Evolutionary conservation across 2,329 filamentous ascomycete species (phyloP).

Genomic region (Zopfia rhizophila): DNA sequence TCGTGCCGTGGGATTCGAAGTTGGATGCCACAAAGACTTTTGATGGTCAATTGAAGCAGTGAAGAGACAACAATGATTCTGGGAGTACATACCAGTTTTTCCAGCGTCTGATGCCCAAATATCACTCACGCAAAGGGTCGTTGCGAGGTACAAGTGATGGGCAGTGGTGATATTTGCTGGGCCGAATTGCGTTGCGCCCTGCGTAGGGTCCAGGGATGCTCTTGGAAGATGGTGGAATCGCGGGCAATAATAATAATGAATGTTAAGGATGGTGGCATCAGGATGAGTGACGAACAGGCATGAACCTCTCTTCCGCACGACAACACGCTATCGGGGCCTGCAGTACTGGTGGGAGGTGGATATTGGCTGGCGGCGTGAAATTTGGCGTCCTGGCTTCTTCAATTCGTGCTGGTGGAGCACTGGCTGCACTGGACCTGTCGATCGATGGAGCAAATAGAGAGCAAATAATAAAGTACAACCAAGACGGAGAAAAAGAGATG

Average conservation of each 20-base stretch:
- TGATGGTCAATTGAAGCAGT: too few relatives aligned
- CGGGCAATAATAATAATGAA: slow-evolving; percentile 7
- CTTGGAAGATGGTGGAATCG: slow-evolving; percentile 26
- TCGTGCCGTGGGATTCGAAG: too few relatives aligned
- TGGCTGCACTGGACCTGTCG: too few relatives aligned
- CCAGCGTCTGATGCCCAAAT: too few relatives aligned
- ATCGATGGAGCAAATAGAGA: slow-evolving; percentile 38
- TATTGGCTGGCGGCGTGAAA: slow-evolving; percentile 22
- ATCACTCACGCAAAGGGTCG: slow-evolving; percentile 11
- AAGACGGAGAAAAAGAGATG: slow-evolving; percentile 24
- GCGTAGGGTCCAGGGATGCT: slow-evolving; percentile 34
- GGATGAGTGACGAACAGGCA: slow-evolving; percentile 31
- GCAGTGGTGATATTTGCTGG: slow-evolving; percentile 28
- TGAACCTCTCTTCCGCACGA: slow-evolving; percentile 32
- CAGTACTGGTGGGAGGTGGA: slow-evolving; percentile 23
- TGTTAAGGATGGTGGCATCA: slow-evolving; percentile 32
- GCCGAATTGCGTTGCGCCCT: slow-evolving; percentile 39
- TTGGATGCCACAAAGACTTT: too few relatives aligned
- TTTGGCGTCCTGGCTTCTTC: too few relatives aligned
- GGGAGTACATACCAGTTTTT: too few relatives aligned
- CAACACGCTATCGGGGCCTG: slow-evolving; percentile 34
- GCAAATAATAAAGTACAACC: slow-evolving; percentile 33
- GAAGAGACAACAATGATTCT: too few relatives aligned
- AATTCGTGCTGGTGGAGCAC: too few relatives aligned
- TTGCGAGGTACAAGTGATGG: slow-evolving; percentile 21